phyloP scores from a whole-genome alignment of 169 alveolate genomes.

The Cryptosporidium muris region DNA sequence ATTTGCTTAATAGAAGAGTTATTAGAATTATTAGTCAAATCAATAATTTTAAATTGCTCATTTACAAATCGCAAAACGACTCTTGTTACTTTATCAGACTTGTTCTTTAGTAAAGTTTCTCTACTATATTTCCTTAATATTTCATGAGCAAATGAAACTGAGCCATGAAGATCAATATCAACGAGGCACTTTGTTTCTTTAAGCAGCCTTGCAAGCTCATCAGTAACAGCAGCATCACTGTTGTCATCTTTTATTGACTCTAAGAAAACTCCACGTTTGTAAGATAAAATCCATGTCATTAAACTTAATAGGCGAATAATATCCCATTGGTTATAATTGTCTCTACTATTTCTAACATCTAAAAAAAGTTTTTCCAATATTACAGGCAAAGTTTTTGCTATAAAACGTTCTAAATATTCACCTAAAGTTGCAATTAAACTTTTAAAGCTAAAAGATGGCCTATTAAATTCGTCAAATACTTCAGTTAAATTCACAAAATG shows the following conservation, averaged over 20 bases:
- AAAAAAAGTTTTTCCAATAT: constrained; percentile 32
- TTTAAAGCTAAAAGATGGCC: neutral
- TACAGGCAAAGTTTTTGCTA: constrained; percentile 20
- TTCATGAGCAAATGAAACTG: constrained; percentile 31
- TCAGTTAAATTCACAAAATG: constrained; percentile 40
- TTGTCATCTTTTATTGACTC: constrained; percentile 13
- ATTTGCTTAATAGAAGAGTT: constrained; percentile 1
- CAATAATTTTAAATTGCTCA: constrained; percentile 59
- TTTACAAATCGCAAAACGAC: constrained; percentile 49
- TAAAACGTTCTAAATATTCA: constrained; percentile 34
- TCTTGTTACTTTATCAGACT: constrained; percentile 58
- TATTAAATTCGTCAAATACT: constrained; percentile 11
- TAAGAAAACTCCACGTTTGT: constrained; percentile 26
- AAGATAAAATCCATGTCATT: constrained; percentile 65
- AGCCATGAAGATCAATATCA: constrained; percentile 14
- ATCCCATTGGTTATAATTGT: constrained; percentile 62
- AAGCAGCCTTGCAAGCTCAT: constrained; percentile 43
- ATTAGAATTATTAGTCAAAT: constrained; percentile 34
- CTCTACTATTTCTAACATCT: constrained; percentile 43
- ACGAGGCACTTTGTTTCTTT: constrained; percentile 29
- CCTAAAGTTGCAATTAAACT: constrained; percentile 32
- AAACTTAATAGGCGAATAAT: constrained; percentile 31
- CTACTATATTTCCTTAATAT: constrained; percentile 40
- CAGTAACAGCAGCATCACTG: constrained; percentile 5
- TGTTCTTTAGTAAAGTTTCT: constrained; percentile 26